Conservation (phyloP, 1,284 basidiomycete genomes). For the Xerocomus amazonicus region DNA sequence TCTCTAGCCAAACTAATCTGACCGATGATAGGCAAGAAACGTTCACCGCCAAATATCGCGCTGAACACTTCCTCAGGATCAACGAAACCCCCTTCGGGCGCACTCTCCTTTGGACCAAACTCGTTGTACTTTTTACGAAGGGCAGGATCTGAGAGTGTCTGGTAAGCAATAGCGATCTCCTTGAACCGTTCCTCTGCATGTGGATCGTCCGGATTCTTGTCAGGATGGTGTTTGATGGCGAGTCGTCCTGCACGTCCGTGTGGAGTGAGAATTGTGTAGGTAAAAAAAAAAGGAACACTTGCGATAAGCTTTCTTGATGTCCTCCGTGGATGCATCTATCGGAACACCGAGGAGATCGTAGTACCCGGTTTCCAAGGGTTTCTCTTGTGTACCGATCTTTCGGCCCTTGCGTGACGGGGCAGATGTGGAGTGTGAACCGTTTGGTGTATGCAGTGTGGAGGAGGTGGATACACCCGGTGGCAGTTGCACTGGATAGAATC, state of each 20-base stretch:
- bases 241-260: slow-evolving; percentile 59
- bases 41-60: slow-evolving; percentile 87
- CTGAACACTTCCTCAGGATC: slow-evolving; percentile 86
- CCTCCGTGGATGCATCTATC: slow-evolving; percentile 73
- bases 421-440: slow-evolving; percentile 15
- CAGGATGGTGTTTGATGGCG: slow-evolving; percentile 90
- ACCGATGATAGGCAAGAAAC: slow-evolving; percentile 81
- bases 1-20: slow-evolving; percentile 84
- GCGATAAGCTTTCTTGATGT: slow-evolving; percentile 96
- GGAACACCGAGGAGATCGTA: slow-evolving; percentile 82
- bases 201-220: slow-evolving; percentile 94
- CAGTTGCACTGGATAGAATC: slow-evolving; percentile 62
- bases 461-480: slow-evolving; percentile 30
- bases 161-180: slow-evolving; percentile 83
- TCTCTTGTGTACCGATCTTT: slow-evolving; percentile 84
- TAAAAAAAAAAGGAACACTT: slow-evolving; percentile 25
- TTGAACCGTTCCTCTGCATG: slow-evolving; percentile 89
- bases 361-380: slow-evolving; percentile 85
- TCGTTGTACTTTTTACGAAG: slow-evolving; percentile 94
- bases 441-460: slow-evolving; percentile 7
- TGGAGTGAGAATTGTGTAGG: not conserved
- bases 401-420: slow-evolving; percentile 43
- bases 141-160: slow-evolving; percentile 83
- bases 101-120: slow-evolving; percentile 76
- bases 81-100: slow-evolving; percentile 72